A percentile compares a stretch with the other conserved stretches of the same genome.
Evolutionary conservation across 2,329 filamentous ascomycete genomes (phyloP).

Genomic region (Tothia fuscella): DNA sequence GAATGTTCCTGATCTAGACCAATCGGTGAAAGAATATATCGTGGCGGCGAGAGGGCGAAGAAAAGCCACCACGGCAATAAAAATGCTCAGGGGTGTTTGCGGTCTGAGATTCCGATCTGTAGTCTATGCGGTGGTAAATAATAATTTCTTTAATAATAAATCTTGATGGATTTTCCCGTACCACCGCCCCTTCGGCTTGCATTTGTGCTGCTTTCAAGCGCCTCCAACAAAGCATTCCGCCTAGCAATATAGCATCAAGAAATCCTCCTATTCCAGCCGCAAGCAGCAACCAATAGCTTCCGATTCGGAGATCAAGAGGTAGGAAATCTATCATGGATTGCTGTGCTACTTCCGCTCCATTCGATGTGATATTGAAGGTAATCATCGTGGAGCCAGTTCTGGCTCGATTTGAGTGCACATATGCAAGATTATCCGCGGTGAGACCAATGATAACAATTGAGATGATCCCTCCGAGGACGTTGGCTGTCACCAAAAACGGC

Average conservation of each 20-base stretch:
- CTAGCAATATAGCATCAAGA: slow-evolving; percentile 4
- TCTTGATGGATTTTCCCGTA: too few species aligned
- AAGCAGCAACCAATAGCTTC: slow-evolving; percentile 7
- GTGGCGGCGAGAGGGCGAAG: not conserved
- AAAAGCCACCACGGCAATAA: slow-evolving; percentile 4
- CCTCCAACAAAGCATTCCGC: slow-evolving; percentile 3
- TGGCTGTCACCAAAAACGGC: slow-evolving; percentile 7
- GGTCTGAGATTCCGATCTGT: slow-evolving; percentile 6
- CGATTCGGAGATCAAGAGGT: slow-evolving; percentile 1
- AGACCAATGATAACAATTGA: slow-evolving; percentile 7
- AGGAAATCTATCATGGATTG: not conserved
- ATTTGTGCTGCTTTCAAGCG: slow-evolving; percentile 2
- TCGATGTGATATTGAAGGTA: slow-evolving; percentile 8
- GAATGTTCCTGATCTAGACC: slow-evolving; percentile 6
- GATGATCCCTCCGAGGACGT: slow-evolving; percentile 2
- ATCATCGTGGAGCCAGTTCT: not conserved
- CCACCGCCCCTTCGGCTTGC: slow-evolving; percentile 3
- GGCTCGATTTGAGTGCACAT: not conserved
- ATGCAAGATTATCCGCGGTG: slow-evolving; percentile 4
- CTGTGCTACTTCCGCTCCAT: not conserved
- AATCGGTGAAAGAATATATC: slow-evolving; percentile 6
- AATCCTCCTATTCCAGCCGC: slow-evolving; percentile 2
- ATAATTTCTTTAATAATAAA: too few species aligned
- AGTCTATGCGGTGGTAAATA: slow-evolving; percentile 7
- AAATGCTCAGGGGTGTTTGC: slow-evolving; percentile 4